Conservation (phyloP, 305 asterid species). For the Fraxinus floribunda region DNA sequence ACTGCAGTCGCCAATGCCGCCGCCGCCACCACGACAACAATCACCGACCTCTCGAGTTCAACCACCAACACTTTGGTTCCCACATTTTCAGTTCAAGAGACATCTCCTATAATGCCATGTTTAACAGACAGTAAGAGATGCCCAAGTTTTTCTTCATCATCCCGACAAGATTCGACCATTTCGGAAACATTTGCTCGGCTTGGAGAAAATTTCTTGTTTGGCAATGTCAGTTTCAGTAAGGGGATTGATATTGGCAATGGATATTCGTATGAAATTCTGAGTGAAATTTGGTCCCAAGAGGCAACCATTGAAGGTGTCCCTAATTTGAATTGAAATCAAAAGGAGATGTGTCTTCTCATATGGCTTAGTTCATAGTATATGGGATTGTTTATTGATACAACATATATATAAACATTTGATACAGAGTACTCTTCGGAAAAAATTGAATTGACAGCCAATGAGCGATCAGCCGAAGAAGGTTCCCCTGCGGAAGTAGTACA, state of each 20-base stretch:
- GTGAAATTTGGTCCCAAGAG: slow-evolving; percentile 16
- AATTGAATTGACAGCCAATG: too few species aligned
- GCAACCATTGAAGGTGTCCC: neutral
- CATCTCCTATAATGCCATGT: neutral
- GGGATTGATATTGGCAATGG: neutral
- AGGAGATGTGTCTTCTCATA: neutral
- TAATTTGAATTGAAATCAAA: neutral
- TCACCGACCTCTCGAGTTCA: neutral
- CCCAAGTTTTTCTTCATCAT: neutral
- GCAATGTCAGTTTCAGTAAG: neutral
- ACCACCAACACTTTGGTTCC: neutral
- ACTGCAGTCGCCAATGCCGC: neutral
- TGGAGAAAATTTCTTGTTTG: neutral
- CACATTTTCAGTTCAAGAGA: neutral
- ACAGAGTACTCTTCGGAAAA: neutral
- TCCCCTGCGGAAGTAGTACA: neutral
- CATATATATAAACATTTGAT: neutral
- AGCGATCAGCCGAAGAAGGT: too few species aligned
- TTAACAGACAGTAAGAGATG: neutral
- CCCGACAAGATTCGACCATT: neutral
- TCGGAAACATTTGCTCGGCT: neutral
- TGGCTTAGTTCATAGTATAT: neutral
- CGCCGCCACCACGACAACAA: neutral
- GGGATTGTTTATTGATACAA: neutral
- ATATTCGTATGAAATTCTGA: neutral